Evolutionary conservation across 768 basidiomycete genomes (phyloP).

Genomic region (Mycena albidolilacea): DNA sequence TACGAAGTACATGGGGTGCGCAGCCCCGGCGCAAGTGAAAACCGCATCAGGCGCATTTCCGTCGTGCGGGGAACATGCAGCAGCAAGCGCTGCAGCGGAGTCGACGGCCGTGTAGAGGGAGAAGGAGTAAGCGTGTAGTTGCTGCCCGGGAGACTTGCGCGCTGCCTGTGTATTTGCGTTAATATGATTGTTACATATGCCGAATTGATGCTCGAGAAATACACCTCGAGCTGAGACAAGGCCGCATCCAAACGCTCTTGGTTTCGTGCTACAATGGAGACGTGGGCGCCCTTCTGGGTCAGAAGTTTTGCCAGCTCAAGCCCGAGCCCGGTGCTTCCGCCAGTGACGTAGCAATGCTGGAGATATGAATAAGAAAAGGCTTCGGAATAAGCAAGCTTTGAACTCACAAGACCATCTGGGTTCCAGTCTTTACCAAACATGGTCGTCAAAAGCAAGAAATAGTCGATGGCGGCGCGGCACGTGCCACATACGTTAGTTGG

Average conservation of each 20-base stretch:
- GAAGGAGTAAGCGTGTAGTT: slow-evolving; percentile 78
- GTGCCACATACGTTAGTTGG: too few species aligned
- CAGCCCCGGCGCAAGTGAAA: slow-evolving; percentile 84
- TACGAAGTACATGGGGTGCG: slow-evolving; percentile 82
- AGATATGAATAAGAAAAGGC: background rate
- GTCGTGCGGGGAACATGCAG: slow-evolving; percentile 67
- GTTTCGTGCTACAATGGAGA: slow-evolving; percentile 89
- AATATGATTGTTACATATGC: background rate
- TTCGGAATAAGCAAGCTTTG: background rate
- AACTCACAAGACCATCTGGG: slow-evolving; percentile 60
- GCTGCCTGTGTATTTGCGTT: slow-evolving; percentile 47
- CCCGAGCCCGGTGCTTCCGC: slow-evolving; percentile 87
- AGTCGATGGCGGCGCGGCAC: too few species aligned
- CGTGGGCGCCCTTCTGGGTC: slow-evolving; percentile 78
- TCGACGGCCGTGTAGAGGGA: slow-evolving; percentile 68
- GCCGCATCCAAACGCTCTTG: slow-evolving; percentile 75
- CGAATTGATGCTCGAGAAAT: background rate
- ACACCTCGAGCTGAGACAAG: slow-evolving; percentile 74
- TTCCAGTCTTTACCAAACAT: slow-evolving; percentile 62
- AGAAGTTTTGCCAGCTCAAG: slow-evolving; percentile 79
- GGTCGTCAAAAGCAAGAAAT: background rate
- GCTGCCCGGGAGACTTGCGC: slow-evolving; percentile 43
- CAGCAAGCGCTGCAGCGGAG: slow-evolving; percentile 74
- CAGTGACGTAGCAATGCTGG: slow-evolving; percentile 90
- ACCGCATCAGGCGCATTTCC: slow-evolving; percentile 81